Conservation (phyloP, 2,329 filamentous ascomycete species). For the Penicillium griseofulvum region DNA sequence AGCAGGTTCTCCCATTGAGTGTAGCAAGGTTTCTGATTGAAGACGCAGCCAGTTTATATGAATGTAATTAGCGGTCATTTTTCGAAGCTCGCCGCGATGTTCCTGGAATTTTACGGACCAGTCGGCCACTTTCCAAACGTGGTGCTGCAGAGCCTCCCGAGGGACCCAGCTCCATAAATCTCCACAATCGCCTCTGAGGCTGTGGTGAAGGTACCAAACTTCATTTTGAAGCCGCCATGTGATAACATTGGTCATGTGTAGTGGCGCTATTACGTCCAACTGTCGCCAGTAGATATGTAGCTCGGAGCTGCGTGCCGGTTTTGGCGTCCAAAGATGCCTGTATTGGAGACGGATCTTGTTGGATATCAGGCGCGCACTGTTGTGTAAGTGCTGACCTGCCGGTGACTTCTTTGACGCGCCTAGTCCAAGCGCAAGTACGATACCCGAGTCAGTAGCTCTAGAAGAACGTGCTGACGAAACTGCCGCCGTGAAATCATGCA, state of each 20-base stretch:
- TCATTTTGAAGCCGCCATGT: slow-evolving; percentile 9
- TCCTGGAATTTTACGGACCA: background rate
- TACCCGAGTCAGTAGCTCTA: background rate
- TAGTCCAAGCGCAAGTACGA: background rate
- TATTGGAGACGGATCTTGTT: slow-evolving; percentile 1
- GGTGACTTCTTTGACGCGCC: background rate
- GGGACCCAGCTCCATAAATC: slow-evolving; percentile 6
- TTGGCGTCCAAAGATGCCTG: slow-evolving; percentile 5
- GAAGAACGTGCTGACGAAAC: background rate
- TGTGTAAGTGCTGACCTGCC: background rate
- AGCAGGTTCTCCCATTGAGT: slow-evolving; percentile 13
- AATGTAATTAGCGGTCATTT: slow-evolving; percentile 4
- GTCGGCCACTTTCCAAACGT: background rate
- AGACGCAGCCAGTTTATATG: slow-evolving; percentile 27
- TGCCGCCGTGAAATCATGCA: background rate
- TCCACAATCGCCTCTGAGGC: slow-evolving; percentile 6
- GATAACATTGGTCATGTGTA: background rate
- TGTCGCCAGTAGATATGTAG: slow-evolving; percentile 28
- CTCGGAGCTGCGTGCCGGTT: background rate
- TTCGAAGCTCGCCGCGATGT: slow-evolving; percentile 8
- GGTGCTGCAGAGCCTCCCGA: background rate
- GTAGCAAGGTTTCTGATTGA: slow-evolving; percentile 19
- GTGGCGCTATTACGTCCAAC: slow-evolving; percentile 27
- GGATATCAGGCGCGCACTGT: background rate
- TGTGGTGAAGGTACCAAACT: slow-evolving; percentile 7